Base-by-base conservation (phyloP, 352 stramenopile genomes). In the Aphanomyces stellatus region DNA sequence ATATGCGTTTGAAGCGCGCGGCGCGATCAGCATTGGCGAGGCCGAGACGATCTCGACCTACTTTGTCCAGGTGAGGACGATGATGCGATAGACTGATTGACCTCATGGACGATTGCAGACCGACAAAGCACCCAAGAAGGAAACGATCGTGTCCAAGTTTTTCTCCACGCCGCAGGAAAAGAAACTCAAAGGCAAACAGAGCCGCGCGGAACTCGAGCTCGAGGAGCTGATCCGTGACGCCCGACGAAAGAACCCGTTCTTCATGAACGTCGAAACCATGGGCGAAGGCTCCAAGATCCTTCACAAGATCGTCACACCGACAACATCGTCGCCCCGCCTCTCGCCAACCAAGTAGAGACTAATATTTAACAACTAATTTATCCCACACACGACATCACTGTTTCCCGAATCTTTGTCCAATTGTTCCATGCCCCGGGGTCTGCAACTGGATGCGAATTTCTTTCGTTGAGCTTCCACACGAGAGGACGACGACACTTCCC, bases 1-100 rank as follows among this genome's bases (percentile, higher is more conserved):
- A 61, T 88, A 88, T 62, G 68, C 63, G 15, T 62, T 87, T 4
- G 80, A 88, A 59, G 72, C 84, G 43, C 71, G 74, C 6, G 59
- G 76, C 7, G 74, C 72, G 4, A 31, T 57, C 17, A n/a, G n/a
- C n/a, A 55, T 67, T 43, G 60, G 48, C 34, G 60, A 67, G 8
- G 34, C 41, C 11, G 28, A 65, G 30, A 17, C 27, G 24, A 65
- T 65, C 35, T 37, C 42, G 0, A 67, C 60, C 28, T 67, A 67
- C 25, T 67, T 67, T 67, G 17, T 67, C 3, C 13, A 67, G 28
- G 60, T 67, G n/a, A 67, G 24, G 41, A 41, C 1, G 7, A 7
- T 2, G 30, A 1, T 24, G 1, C 34, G 24, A 4, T 55, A 6
- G 22, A 15, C 11, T 41, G 31, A 1, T 43, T 34, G 25, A 37